Evolutionary conservation across 148 eudicot species (phyloP), one percentile per base, ranked within the genome.

Genomic region (Beta vulgaris): DNA sequence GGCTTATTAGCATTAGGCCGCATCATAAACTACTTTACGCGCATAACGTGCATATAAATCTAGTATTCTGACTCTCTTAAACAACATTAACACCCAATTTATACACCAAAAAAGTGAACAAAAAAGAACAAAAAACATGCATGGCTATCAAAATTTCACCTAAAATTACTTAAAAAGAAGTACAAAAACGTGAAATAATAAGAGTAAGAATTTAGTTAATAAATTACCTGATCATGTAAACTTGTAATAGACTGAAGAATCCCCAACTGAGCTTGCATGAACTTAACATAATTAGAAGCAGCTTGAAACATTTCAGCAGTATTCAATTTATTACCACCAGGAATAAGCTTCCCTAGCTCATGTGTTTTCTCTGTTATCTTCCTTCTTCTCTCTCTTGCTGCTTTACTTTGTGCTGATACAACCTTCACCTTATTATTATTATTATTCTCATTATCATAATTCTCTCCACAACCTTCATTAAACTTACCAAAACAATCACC

Each of bases 301-400:
- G 90, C 79, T 75, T 84, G 85, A 58, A 93, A 72, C 98, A 91
- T 93, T 55, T 93, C 91, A 67, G 93, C 96, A 54, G 98, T 91
- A 73, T 93, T 91, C 93, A 93, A 84, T 76, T 88, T 93, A 31
- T 77, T 77, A 0, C 87, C 92, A 9, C 93, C 91, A 2, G 93
- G 98, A 9, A 91, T 85, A 0, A 93, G 83, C 87, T 89, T 91
- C 68, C 93, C 91, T 25, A 91, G 85, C 83, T 93, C 93, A 46
- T 81, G 85, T 23, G 96, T 91, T 82, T 89, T 93, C 75, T 85
- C 89, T 0, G 83, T 84, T 31, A 93, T 91, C 88, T 82, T 93
- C 89, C 84, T 82, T 81, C 98, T 84, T 80, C 98, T 76, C 71
- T 86, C 86, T 77, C 98, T 80, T 2, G 96, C 98, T 12, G 98